Conservation (phyloP, 345 rosid genomes). For the Cochlearia excelsa region DNA sequence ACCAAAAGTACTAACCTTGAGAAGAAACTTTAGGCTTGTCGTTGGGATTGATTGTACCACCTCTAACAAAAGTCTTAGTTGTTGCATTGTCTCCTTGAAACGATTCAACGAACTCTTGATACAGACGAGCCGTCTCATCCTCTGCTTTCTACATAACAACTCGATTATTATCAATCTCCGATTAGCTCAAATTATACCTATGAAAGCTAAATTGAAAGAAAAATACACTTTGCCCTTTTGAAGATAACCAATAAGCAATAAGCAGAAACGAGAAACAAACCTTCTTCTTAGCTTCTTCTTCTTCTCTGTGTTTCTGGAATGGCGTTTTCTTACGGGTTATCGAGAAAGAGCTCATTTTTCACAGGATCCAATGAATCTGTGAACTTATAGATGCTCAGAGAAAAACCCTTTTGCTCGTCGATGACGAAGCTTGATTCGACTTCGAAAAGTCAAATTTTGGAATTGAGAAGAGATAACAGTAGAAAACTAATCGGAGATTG, state of each 20-base stretch:
- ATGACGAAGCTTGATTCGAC: conserved; percentile 1
- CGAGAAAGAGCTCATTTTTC: conserved; percentile 83
- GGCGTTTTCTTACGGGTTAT: conserved; percentile 93
- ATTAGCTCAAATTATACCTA: neutral
- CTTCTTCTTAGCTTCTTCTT: conserved; percentile 97
- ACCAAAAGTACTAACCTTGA: conserved; percentile 60
- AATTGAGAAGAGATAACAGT: conserved; percentile 11
- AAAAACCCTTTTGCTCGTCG: conserved; percentile 12
- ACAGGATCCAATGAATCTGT: conserved; percentile 15
- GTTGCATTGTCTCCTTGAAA: conserved; percentile 77
- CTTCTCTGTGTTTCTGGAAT: conserved; percentile 96
- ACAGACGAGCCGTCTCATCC: conserved; percentile 92
- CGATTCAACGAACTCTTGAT: conserved; percentile 90
- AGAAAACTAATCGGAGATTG: neutral
- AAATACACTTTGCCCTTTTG: neutral
- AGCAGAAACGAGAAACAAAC: conserved; percentile 24
- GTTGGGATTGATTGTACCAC: conserved; percentile 82
- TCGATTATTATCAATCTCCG: conserved; percentile 5
- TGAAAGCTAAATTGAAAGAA: neutral
- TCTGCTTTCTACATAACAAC: conserved; percentile 62
- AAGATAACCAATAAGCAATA: neutral
- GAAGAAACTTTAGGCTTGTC: conserved; percentile 60
- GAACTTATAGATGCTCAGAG: neutral
- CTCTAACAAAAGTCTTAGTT: conserved; percentile 88
- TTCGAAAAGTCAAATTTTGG: neutral